Evolutionary conservation across 148 eudicot species (phyloP), one percentile per base, ranked within the genome.

Genomic region (Rhododendron ovatum): DNA sequence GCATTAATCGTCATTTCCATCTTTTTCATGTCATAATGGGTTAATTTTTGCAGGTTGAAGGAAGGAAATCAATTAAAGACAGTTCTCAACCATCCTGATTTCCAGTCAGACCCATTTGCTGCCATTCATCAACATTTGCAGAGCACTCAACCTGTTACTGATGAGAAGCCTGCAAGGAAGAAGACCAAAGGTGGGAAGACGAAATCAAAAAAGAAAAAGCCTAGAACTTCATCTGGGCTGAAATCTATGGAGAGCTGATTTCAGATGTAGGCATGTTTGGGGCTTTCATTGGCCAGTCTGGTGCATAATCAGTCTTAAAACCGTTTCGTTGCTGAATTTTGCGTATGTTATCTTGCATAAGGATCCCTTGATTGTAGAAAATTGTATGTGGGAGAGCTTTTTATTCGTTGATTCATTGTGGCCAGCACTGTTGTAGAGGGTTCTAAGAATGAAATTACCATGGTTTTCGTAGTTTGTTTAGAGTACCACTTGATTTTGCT

Each of bases 81-180:
- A 11, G 97, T 95, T 82, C 88, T 95, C 50, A 85, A 53, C 78
- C 90, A 91, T 87, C 92, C 95, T n/a, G 89, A 78, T 82, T 95
- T 94, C 89, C 91, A 91, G 85, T 91, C 96, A 0, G 93, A 98
- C 85, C 98, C 99, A 7, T 87, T 98, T 20, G 95, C 88, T 86
- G 94, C 98, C 80, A 93, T 98, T 81, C 91, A 93, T 85, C 92
- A 90, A 86, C 96, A 98, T 82, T 89, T 98, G 88, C 95, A 91
- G 86, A 93, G 87, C 88, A 98, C 96, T 41, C 99, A 94, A 83
- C 99, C 98, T 79, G 86, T 80, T 41, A 71, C 81, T 0, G 96
- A 93, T 28, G 87, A 81, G 84, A 88, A 94, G 84, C 91, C 93
- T 1, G 85, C 37, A 65, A 91, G 84, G 81, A 94, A 89, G 88